Evolutionary conservation across 1,284 basidiomycete genomes (phyloP).

Genomic region (Filobasidium uniguttulatum): DNA sequence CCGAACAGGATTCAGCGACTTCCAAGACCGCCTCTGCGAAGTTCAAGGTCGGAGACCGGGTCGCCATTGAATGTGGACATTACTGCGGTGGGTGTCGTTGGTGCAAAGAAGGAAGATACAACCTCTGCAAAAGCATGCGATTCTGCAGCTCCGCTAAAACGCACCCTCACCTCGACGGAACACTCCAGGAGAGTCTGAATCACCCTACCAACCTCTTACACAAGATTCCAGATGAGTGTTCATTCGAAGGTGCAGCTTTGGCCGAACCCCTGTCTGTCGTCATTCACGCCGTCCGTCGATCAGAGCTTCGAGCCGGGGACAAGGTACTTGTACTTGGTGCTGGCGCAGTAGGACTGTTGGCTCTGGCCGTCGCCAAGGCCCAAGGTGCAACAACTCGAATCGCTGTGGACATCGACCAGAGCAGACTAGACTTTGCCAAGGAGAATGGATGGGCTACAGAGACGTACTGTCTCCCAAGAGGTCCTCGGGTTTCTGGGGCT

Average conservation of each 20-base stretch:
- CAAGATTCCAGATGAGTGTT: constrained; percentile 65
- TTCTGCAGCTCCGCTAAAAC: constrained; percentile 84
- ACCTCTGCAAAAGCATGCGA: constrained; percentile 70
- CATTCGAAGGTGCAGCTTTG: constrained; percentile 66
- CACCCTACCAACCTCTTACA: constrained; percentile 74
- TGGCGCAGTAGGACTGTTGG: constrained; percentile 81
- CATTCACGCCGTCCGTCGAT: constrained; percentile 64
- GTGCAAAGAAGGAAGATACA: constrained; percentile 63
- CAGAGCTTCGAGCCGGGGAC: constrained; percentile 47
- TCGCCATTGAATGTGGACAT: constrained; percentile 86
- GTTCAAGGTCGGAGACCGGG: constrained; percentile 67
- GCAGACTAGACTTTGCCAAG: constrained; percentile 62
- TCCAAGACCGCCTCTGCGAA: constrained; percentile 26
- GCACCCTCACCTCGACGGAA: constrained; percentile 84
- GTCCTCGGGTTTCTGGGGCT: constrained; percentile 40
- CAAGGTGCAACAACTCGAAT: constrained; percentile 57
- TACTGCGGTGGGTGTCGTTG: constrained; percentile 53
- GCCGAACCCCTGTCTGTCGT: constrained; percentile 85
- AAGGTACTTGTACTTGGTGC: constrained; percentile 77
- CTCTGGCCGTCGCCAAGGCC: constrained; percentile 61
- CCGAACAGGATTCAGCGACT: constrained; percentile 17
- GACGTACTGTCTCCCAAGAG: constrained; percentile 51
- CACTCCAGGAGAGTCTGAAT: constrained; percentile 73
- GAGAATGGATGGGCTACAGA: constrained; percentile 60
- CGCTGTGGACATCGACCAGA: constrained; percentile 71